Percentiles rank a stretch among this genome's conserved stretches.
These are phyloP conservation scores for Backusella westeae DNA, from an alignment of 192 early-diverging fungal species.

Conservation along the genomic window DNA sequence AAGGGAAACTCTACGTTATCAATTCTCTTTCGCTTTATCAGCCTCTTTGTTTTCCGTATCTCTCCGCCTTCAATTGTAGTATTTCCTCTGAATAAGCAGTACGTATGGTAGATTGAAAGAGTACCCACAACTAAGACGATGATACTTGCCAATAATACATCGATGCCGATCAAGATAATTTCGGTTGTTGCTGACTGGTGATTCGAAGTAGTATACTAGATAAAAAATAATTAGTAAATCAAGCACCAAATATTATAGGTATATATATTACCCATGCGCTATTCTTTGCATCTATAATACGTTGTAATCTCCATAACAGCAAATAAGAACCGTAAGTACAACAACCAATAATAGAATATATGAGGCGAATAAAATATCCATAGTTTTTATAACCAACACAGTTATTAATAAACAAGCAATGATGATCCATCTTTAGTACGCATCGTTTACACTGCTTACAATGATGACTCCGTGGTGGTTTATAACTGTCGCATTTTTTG, in stretches of 20 bases:
- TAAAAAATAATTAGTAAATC: neutral
- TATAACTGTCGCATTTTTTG: conserved; percentile 54
- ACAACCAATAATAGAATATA: conserved; percentile 62
- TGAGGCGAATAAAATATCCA: conserved; percentile 77
- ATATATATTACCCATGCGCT: neutral
- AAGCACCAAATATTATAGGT: neutral
- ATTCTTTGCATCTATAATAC: conserved; percentile 27
- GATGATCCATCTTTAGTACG: conserved; percentile 87
- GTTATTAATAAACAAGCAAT: conserved; percentile 90
- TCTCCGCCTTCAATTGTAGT: conserved; percentile 80
- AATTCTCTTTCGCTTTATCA: conserved; percentile 56
- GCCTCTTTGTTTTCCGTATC: conserved; percentile 56
- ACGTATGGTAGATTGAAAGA: conserved; percentile 65
- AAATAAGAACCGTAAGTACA: conserved; percentile 54
- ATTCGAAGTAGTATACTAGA: neutral
- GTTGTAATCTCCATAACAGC: conserved; percentile 52
- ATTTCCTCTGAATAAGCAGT: conserved; percentile 57
- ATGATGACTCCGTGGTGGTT: conserved; percentile 78
- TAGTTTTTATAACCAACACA: conserved; percentile 80
- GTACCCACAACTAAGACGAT: conserved; percentile 69
- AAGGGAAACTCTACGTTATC: conserved; percentile 68
- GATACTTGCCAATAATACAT: conserved; percentile 64
- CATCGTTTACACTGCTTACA: conserved; percentile 73
- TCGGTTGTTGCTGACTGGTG: neutral
- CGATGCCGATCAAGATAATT: conserved; percentile 31